Evolutionary conservation across 2,329 filamentous ascomycete genomes (phyloP).

Genomic region (Coniochaeta sp.): DNA sequence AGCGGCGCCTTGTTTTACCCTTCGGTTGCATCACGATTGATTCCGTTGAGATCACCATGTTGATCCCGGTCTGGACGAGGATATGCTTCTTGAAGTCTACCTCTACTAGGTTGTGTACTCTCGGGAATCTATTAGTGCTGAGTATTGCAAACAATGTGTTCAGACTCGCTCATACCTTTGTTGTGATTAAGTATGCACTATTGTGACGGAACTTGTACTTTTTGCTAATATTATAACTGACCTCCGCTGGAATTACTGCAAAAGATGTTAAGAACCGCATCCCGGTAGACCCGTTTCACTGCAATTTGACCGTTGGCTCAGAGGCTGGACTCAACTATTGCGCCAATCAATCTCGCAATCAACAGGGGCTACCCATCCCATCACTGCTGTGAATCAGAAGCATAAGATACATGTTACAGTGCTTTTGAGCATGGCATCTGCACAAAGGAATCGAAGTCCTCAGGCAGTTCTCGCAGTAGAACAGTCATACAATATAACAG

Average conservation of each 20-base stretch:
- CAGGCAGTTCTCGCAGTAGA: too few species aligned
- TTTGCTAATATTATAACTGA: neutral
- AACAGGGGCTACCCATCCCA: too few species aligned
- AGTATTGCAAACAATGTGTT: too few species aligned
- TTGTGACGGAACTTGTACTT: neutral
- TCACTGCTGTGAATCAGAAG: neutral
- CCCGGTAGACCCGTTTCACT: neutral
- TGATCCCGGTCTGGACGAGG: neutral
- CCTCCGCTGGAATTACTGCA: neutral
- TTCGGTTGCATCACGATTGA: neutral
- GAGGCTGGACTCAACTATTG: neutral
- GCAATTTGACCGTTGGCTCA: neutral
- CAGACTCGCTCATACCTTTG: too few species aligned
- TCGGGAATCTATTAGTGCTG: too few species aligned
- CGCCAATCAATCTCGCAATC: neutral
- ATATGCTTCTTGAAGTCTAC: too few species aligned
- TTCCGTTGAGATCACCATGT: neutral
- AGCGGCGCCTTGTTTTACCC: neutral
- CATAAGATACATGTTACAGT: neutral
- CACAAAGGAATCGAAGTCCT: neutral
- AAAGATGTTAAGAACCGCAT: neutral
- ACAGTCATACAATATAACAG: neutral
- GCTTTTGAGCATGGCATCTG: neutral
- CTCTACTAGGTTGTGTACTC: too few species aligned
- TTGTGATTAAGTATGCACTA: too few species aligned